Conservation (phyloP, 495 filamentous ascomycete species). For the Penicillium pulvis region DNA sequence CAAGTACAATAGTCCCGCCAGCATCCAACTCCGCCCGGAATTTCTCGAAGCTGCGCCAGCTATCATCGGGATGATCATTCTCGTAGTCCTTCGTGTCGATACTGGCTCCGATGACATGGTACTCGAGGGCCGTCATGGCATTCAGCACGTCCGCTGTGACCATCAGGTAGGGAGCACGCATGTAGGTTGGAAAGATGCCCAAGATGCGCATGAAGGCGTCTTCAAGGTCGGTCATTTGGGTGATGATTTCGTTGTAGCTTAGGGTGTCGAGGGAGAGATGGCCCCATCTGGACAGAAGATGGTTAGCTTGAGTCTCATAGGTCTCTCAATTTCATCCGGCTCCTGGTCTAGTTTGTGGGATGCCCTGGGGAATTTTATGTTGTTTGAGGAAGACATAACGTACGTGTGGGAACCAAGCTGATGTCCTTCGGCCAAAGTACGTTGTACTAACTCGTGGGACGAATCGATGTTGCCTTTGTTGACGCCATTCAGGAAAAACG, state of each 20-base stretch:
- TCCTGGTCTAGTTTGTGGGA: neutral
- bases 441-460: slow-evolving; percentile 57
- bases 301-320: neutral
- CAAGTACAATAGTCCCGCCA: slow-evolving; percentile 41
- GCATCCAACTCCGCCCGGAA: slow-evolving; percentile 30
- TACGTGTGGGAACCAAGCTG: slow-evolving; percentile 80
- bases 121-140: slow-evolving; percentile 38
- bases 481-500: slow-evolving; percentile 74
- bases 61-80: slow-evolving; percentile 32
- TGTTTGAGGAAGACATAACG: slow-evolving; percentile 5
- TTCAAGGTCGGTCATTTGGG: slow-evolving; percentile 72
- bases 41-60: slow-evolving; percentile 31
- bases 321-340: neutral
- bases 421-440: slow-evolving; percentile 64
- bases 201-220: slow-evolving; percentile 67
- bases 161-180: slow-evolving; percentile 50
- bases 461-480: slow-evolving; percentile 60
- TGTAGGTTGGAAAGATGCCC: slow-evolving; percentile 75
- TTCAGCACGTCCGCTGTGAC: slow-evolving; percentile 30
- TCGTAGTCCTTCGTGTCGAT: slow-evolving; percentile 51
- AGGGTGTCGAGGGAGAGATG: slow-evolving; percentile 63
- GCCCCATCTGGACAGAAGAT: slow-evolving; percentile 41
- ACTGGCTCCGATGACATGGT: slow-evolving; percentile 45
- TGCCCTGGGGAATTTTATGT: neutral
- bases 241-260: slow-evolving; percentile 50